Evolutionary conservation across 257 asterid genomes (phyloP).

Genomic region (Solanum appendiculatum): DNA sequence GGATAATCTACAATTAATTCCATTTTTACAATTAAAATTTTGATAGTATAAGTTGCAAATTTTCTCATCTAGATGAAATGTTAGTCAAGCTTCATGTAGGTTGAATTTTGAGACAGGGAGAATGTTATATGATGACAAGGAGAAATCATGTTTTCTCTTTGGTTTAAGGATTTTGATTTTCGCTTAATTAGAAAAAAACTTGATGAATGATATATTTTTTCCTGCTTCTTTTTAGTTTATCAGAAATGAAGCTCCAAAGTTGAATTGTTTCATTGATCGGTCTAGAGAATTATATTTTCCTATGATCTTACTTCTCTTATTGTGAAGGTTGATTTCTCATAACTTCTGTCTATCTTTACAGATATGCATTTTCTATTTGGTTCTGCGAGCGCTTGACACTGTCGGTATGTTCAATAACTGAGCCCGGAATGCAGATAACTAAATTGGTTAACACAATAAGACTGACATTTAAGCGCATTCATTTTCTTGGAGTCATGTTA

Average conservation of each 20-base stretch:
- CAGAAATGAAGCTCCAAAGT: neutral
- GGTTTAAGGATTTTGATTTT: neutral
- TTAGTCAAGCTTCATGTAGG: neutral
- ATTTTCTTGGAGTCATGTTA: neutral
- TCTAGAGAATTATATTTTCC: neutral
- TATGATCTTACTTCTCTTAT: neutral
- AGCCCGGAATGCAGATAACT: neutral
- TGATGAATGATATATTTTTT: neutral
- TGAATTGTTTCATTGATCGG: neutral
- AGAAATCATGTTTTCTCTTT: neutral
- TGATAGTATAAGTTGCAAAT: neutral
- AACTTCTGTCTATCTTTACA: slow-evolving; percentile 21
- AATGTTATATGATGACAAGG: neutral
- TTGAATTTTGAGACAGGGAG: neutral
- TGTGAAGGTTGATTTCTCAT: neutral
- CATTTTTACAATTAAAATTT: neutral
- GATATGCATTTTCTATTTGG: slow-evolving; percentile 95
- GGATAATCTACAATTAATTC: neutral
- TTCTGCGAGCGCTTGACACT: slow-evolving; percentile 94
- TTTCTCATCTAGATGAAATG: neutral
- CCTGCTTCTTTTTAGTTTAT: neutral
- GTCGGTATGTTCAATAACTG: slow-evolving; percentile 56
- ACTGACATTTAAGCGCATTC: neutral
- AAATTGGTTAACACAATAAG: neutral
- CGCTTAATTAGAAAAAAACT: neutral